Conservation (phyloP, 2,329 filamentous ascomycete genomes). For the Parastagonospora avenae region DNA sequence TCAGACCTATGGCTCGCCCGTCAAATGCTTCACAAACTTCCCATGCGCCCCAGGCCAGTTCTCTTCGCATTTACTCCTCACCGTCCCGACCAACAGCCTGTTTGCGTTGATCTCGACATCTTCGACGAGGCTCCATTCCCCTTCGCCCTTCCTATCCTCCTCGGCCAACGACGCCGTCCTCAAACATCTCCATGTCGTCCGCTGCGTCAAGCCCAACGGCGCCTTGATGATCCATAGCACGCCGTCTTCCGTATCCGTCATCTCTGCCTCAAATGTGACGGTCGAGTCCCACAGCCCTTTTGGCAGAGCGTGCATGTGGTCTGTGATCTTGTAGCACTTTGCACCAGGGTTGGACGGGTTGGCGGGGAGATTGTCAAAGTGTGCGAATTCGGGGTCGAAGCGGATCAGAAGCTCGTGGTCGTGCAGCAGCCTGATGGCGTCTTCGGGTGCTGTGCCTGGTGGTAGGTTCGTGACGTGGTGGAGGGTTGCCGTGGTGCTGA, state of each 20-base stretch:
- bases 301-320: conserved; percentile 44
- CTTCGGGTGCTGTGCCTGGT: conserved; percentile 20
- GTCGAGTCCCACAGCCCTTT: conserved; percentile 45
- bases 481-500: conserved; percentile 39
- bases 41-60: conserved; percentile 42
- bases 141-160: conserved; percentile 14
- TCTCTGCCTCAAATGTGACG: conserved; percentile 40
- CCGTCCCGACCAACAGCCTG: conserved; percentile 40
- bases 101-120: conserved; percentile 45
- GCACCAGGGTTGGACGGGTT: conserved; percentile 24
- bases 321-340: conserved; percentile 45
- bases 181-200: conserved; percentile 37
- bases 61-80: conserved; percentile 45
- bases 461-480: conserved; percentile 43
- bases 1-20: conserved; percentile 6
- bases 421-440: conserved; percentile 32
- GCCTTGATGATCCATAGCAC: conserved; percentile 43
- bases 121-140: conserved; percentile 42
- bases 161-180: conserved; percentile 21
- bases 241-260: conserved; percentile 42
- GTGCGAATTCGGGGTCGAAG: conserved; percentile 43
- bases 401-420: conserved; percentile 46
- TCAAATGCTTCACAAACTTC: conserved; percentile 35
- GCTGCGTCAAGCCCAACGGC: conserved; percentile 41
- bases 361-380: conserved; percentile 35